Conservation (phyloP, 441 rosid genomes). For the Eutrema salsugineum region DNA sequence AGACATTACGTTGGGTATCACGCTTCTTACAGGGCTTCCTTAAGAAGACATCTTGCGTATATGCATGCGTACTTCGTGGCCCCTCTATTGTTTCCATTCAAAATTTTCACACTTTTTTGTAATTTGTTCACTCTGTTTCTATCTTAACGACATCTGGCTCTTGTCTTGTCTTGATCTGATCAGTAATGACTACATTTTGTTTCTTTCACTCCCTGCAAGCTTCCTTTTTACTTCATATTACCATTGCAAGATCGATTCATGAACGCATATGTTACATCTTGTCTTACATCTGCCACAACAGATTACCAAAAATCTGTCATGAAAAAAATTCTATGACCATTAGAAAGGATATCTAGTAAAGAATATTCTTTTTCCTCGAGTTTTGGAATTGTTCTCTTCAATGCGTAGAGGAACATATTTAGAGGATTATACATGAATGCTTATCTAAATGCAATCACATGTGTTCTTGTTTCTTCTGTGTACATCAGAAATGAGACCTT, state of each 20-base stretch:
- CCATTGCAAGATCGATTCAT: neutral
- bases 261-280: too few relatives aligned
- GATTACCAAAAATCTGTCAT: too few relatives aligned
- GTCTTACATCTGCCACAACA: too few relatives aligned
- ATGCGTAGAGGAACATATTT: neutral
- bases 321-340: too few relatives aligned
- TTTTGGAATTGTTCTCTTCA: neutral
- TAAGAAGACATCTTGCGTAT: neutral
- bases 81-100: conserved; percentile 9
- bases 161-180: neutral
- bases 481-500: neutral
- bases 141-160: neutral
- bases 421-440: neutral
- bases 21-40: neutral
- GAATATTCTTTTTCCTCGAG: neutral
- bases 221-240: neutral
- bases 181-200: neutral
- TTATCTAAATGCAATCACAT: neutral
- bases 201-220: neutral
- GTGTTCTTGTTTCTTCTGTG: neutral
- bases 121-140: neutral
- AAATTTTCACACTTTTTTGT: neutral
- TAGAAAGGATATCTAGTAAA: too few relatives aligned
- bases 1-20: neutral
- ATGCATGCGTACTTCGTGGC: conserved; percentile 32